Evolutionary conservation across 306 rosid genomes (phyloP), one percentile per base, ranked within the genome.

Genomic region (Gastrolobium villosum): DNA sequence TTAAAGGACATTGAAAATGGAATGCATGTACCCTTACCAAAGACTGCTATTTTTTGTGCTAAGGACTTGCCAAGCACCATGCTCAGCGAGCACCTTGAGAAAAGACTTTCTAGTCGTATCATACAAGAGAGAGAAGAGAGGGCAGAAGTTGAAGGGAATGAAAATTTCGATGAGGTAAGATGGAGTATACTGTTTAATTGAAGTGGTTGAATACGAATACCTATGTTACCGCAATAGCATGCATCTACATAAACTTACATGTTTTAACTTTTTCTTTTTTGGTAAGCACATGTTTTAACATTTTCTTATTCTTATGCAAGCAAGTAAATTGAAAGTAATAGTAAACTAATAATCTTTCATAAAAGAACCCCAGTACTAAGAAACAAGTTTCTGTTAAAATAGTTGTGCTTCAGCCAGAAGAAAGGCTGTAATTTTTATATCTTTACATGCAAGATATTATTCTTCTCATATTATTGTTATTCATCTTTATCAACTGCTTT

Each of bases 51-150:
- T 61, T 85, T 78, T 61, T 55, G 89, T 45, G 94, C 91, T 35
- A 83, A 83, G 65, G 88, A 83, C 72, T 85, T 89, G 62, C 90
- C 90, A 7, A 87, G 65, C 4, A 92, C 97, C 80, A 60, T 20
- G 57, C 91, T 88, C 40, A 89, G 94, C 68, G 76, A 92, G 72
- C 89, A 92, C 69, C 72, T 92, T 67, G 97, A 92, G 85, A 50
- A 74, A 10, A 82, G 97, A 67, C 87, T 89, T 37, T 63, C 78
- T 36, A 41, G 72, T 62, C 37, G 81, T 61, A 88, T 92, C 57
- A 45, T 45, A 65, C 78, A 70, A 79, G 92, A 84, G 89, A 83
- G 82, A 74, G 77, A 9, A 67, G 74, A 83, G 35, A 54, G 74
- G 75, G 83, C 65, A 77, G 81, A 72, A 20, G 71, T 8, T 4